Percentiles rank a stretch among this genome's conserved stretches.
Conservation (phyloP, 768 basidiomycete species). For the Trametes cinnabarina region DNA sequence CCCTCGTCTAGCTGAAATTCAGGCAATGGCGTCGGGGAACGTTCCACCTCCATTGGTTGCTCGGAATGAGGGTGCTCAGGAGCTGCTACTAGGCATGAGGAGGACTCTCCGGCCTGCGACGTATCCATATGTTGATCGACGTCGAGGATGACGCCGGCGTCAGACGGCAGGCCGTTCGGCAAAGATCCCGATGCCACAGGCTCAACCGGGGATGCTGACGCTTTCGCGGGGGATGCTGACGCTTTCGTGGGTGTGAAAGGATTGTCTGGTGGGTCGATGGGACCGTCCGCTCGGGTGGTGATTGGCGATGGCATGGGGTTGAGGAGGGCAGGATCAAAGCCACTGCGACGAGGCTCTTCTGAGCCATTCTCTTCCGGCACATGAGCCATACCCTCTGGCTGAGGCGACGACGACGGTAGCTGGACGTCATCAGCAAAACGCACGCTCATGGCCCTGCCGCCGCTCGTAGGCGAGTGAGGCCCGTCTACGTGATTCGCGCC, state of each 20-base stretch:
- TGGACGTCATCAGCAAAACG: slow-evolving; percentile 46
- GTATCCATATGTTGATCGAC: slow-evolving; percentile 13
- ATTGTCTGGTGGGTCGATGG: slow-evolving; percentile 15
- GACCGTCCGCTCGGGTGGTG: not conserved
- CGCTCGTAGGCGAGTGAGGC: slow-evolving; percentile 11
- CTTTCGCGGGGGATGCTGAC: not conserved
- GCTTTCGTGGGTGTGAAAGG: slow-evolving; percentile 11
- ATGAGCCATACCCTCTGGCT: slow-evolving; percentile 1
- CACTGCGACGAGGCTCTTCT: slow-evolving; percentile 31
- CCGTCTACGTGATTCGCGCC: slow-evolving; percentile 42
- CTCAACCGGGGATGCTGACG: not conserved
- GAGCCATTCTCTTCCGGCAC: not conserved
- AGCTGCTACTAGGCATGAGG: not conserved
- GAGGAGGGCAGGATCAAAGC: slow-evolving; percentile 52
- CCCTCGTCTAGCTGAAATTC: slow-evolving; percentile 67
- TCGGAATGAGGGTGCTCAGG: slow-evolving; percentile 19
- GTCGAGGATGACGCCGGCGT: slow-evolving; percentile 20
- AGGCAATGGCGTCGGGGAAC: slow-evolving; percentile 69
- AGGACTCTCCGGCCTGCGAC: slow-evolving; percentile 16
- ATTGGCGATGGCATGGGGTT: slow-evolving; percentile 44
- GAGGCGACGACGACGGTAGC: slow-evolving; percentile 16
- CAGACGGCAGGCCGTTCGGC: not conserved
- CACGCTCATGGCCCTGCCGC: slow-evolving; percentile 33
- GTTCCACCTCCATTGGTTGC: slow-evolving; percentile 49
- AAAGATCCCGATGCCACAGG: not conserved